These are phyloP conservation scores for Arxiozyma heterogenica DNA, from an alignment of 1,139 yeast genomes.

Conservation along the genomic window DNA sequence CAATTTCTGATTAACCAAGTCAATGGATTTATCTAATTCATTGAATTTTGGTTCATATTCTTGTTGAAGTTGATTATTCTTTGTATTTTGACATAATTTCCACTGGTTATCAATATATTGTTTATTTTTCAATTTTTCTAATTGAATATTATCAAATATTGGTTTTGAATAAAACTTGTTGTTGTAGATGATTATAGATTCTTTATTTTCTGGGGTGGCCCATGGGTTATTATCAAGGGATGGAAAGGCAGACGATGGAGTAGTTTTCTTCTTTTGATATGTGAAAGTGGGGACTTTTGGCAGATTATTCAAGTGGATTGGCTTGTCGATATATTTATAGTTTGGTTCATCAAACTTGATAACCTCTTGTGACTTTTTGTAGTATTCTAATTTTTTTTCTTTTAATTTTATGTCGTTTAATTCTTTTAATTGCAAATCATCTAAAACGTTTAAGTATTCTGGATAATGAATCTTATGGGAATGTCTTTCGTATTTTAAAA, in stretches of 20 bases:
- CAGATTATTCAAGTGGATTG: constrained; percentile 1
- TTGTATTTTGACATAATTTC: not conserved
- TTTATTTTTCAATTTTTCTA: constrained; percentile 4
- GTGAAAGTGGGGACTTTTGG: constrained; percentile 7
- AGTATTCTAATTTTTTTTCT: constrained; percentile 7
- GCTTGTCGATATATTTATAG: constrained; percentile 2
- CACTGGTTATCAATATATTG: not conserved
- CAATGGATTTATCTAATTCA: not conserved
- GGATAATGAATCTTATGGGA: constrained; percentile 11
- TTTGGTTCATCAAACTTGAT: not conserved
- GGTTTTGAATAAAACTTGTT: constrained; percentile 7
- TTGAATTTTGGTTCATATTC: not conserved
- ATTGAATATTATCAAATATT: constrained; percentile 8
- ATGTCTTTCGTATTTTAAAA: not conserved
- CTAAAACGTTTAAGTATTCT: constrained; percentile 2
- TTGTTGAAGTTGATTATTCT: not conserved
- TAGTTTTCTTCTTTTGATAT: not conserved
- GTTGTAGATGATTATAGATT: constrained; percentile 3
- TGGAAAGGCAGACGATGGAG: not conserved
- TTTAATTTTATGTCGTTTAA: constrained; percentile 4
- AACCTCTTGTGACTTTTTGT: constrained; percentile 10
- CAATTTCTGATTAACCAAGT: not conserved
- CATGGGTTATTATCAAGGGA: constrained; percentile 3
- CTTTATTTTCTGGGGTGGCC: constrained; percentile 6
- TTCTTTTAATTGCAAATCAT: constrained; percentile 5